Evolutionary conservation across 768 basidiomycete genomes (phyloP).

Genomic region (Cystofilobasidium macerans): DNA sequence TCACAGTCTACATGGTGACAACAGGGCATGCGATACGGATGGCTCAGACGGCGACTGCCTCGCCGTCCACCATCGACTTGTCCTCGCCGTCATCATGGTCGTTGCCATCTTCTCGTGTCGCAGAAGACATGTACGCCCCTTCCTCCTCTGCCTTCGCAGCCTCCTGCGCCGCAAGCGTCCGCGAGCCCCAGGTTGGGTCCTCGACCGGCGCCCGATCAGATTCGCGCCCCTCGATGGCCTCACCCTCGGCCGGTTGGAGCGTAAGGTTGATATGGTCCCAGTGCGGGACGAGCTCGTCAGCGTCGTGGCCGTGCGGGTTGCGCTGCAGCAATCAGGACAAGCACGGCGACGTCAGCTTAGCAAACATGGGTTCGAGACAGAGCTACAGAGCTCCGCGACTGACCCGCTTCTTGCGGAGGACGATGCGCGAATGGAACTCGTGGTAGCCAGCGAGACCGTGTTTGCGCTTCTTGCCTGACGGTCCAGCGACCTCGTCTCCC

Average conservation of each 20-base stretch:
- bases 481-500: neutral
- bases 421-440: conserved; percentile 6
- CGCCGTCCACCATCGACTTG: neutral
- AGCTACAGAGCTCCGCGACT: too few relatives aligned
- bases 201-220: neutral
- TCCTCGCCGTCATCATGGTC: neutral
- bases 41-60: too few relatives aligned
- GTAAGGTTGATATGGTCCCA: neutral
- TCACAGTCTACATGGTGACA: too few relatives aligned
- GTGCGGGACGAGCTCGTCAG: neutral
- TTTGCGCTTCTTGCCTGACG: neutral
- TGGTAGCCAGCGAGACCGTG: neutral
- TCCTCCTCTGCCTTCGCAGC: neutral
- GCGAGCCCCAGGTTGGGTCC: neutral
- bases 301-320: neutral
- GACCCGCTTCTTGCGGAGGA: neutral
- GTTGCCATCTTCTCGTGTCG: neutral
- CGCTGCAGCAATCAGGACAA: neutral
- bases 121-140: neutral
- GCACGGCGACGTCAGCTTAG: too few relatives aligned
- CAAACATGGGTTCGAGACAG: too few relatives aligned
- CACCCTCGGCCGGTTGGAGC: neutral
- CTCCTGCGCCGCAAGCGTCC: neutral
- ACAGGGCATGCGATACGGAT: too few relatives aligned
- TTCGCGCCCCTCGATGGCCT: neutral